Percentiles rank a stretch among this genome's conserved stretches.
phyloP scores from a whole-genome alignment of 116 monocot genomes.

The Dioscorea cayenensis region DNA sequence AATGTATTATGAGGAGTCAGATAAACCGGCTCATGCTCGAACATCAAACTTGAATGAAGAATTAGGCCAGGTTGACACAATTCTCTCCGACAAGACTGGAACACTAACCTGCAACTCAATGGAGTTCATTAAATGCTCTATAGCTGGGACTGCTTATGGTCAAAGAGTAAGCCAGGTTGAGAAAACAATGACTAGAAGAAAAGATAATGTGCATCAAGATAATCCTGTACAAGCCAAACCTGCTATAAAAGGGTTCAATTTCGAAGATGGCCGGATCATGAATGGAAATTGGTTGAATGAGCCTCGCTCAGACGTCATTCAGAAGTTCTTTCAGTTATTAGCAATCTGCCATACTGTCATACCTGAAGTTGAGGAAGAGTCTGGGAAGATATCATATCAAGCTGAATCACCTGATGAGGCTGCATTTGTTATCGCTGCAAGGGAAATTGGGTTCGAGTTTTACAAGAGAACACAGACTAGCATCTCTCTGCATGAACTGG shows the following conservation, averaged over 20 bases:
- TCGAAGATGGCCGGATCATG: constrained; percentile 46
- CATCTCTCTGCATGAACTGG: constrained; percentile 59
- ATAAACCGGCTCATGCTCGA: constrained; percentile 53
- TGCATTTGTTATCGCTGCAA: constrained; percentile 72
- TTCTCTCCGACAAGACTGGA: constrained; percentile 68
- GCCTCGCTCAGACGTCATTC: constrained; percentile 32
- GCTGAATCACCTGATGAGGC: constrained; percentile 95
- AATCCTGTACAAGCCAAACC: constrained; percentile 7
- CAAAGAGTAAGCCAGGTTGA: constrained; percentile 49
- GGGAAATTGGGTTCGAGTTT: constrained; percentile 79
- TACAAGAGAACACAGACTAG: constrained; percentile 55
- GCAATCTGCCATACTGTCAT: constrained; percentile 84
- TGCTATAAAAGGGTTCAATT: constrained; percentile 56
- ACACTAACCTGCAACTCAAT: constrained; percentile 62
- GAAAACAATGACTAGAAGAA: constrained; percentile 47
- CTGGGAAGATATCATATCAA: constrained; percentile 56
- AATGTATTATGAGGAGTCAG: constrained; percentile 63
- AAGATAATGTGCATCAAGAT: constrained; percentile 29
- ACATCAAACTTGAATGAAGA: constrained; percentile 67
- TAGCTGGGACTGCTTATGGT: constrained; percentile 53
- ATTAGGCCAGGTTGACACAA: constrained; percentile 64
- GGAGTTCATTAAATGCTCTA: constrained; percentile 69
- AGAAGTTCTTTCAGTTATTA: constrained; percentile 43
- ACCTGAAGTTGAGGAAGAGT: constrained; percentile 56
- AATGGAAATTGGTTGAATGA: constrained; percentile 51